Conservation (phyloP, 2,329 filamentous ascomycete genomes). For the Colletotrichum sp. region DNA sequence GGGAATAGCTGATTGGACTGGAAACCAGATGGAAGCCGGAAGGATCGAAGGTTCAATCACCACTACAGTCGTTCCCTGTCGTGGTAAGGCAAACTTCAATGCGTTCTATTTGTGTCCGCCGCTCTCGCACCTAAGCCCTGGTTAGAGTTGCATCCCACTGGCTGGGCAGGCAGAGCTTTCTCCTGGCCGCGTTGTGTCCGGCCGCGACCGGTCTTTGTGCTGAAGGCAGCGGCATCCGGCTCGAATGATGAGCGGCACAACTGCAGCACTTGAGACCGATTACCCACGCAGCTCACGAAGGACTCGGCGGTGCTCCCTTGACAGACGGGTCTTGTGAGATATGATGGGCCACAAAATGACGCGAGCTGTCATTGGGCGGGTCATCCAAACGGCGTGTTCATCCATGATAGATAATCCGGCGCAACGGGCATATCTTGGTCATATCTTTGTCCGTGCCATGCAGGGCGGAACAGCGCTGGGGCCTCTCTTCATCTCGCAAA, state of each 20-base stretch:
- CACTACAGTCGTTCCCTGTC: background rate
- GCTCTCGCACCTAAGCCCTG: background rate
- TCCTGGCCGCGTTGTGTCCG: background rate
- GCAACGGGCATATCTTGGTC: conserved; percentile 8
- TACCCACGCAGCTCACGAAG: background rate
- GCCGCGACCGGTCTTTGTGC: background rate
- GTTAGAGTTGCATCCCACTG: background rate
- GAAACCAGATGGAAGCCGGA: background rate
- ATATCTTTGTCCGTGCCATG: conserved; percentile 9
- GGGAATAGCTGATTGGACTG: background rate
- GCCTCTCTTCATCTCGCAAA: conserved; percentile 8
- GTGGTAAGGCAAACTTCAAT: background rate
- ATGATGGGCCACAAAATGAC: background rate
- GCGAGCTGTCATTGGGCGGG: conserved; percentile 12
- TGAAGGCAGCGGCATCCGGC: background rate
- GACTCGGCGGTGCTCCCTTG: background rate
- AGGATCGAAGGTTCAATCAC: background rate
- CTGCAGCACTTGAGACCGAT: background rate
- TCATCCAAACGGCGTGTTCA: conserved; percentile 14
- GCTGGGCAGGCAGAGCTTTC: background rate
- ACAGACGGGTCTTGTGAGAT: background rate
- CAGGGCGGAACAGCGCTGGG: background rate
- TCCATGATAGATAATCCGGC: background rate
- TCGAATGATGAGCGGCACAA: background rate
- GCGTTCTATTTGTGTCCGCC: background rate